phyloP scores from a whole-genome alignment of 345 rosid species.

The Jatropha curcas region DNA sequence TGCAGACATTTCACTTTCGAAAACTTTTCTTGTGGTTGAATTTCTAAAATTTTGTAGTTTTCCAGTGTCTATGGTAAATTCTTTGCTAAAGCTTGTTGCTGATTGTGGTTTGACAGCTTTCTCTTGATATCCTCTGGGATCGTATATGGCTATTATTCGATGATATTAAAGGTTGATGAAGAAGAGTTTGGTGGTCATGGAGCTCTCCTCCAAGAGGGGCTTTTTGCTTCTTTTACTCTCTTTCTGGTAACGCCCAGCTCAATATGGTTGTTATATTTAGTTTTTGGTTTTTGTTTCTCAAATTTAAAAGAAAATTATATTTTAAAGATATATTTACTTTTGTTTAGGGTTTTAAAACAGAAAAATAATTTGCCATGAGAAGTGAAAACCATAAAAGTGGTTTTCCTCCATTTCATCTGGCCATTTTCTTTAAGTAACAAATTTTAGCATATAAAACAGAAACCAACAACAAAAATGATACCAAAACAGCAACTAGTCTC shows the following conservation, averaged over 20 bases:
- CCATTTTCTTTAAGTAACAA: too few species aligned
- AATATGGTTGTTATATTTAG: too few species aligned
- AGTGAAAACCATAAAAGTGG: too few species aligned
- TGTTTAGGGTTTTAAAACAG: too few species aligned
- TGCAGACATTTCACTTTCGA: not conserved
- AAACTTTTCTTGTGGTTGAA: not conserved
- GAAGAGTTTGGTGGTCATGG: slow-evolving; percentile 95
- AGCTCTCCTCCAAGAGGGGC: slow-evolving; percentile 92
- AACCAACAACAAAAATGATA: too few species aligned
- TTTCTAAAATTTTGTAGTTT: not conserved
- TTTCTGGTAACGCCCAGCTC: slow-evolving; percentile 68
- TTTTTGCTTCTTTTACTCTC: slow-evolving; percentile 82
- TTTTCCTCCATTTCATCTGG: too few species aligned
- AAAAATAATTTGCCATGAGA: too few species aligned
- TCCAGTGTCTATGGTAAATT: not conserved
- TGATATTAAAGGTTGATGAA: slow-evolving; percentile 86
- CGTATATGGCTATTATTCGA: slow-evolving; percentile 72
- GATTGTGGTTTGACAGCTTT: slow-evolving; percentile 53
- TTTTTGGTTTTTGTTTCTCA: too few species aligned
- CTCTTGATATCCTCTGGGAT: slow-evolving; percentile 70
- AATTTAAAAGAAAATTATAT: too few species aligned
- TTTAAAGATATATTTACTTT: too few species aligned
- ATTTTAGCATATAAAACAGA: too few species aligned
- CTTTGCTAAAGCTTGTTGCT: slow-evolving; percentile 4
- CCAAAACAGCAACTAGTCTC: too few species aligned